A percentile compares a stretch with the other conserved stretches of the same genome.
Evolutionary conservation across 495 filamentous ascomycete genomes (phyloP).

Genomic region (Hypoxylon fuscum): DNA sequence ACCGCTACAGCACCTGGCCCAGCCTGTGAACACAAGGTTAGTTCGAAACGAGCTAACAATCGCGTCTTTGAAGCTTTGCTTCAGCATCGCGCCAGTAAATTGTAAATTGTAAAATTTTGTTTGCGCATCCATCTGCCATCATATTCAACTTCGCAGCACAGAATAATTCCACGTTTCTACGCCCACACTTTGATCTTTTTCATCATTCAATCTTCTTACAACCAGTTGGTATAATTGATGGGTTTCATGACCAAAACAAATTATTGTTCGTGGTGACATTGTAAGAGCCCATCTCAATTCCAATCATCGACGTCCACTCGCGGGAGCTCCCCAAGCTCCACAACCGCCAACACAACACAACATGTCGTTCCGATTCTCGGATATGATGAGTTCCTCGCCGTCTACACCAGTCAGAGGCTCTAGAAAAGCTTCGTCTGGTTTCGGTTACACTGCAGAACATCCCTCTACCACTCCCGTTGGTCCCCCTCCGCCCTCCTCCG

Average conservation of each 20-base stretch:
- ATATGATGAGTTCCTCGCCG: constrained; percentile 45
- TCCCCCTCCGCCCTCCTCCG: constrained; percentile 70
- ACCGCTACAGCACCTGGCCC: too few relatives aligned
- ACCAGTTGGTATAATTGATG: neutral
- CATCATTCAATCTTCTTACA: neutral
- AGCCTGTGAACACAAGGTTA: too few relatives aligned
- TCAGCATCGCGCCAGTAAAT: constrained; percentile 23
- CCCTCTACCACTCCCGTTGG: constrained; percentile 82
- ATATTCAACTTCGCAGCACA: too few relatives aligned
- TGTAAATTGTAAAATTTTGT: too few relatives aligned
- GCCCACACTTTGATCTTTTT: neutral
- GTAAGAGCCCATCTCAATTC: constrained; percentile 29
- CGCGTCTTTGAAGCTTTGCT: constrained; percentile 34
- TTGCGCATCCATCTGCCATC: neutral
- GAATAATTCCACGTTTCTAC: neutral
- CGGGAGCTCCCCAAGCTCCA: constrained; percentile 23
- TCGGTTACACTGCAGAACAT: constrained; percentile 47
- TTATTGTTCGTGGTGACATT: constrained; percentile 19
- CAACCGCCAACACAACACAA: constrained; percentile 39
- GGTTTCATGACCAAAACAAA: constrained; percentile 3
- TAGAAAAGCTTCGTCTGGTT: constrained; percentile 33
- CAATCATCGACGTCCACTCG: constrained; percentile 31
- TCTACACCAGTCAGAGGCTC: constrained; percentile 48
- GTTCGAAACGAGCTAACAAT: constrained; percentile 27
- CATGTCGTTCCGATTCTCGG: constrained; percentile 49